A percentile compares a stretch with the other conserved stretches of the same genome.
Evolutionary conservation across 495 filamentous ascomycete species (phyloP).

Genomic region (Stereocaulon alpinum): DNA sequence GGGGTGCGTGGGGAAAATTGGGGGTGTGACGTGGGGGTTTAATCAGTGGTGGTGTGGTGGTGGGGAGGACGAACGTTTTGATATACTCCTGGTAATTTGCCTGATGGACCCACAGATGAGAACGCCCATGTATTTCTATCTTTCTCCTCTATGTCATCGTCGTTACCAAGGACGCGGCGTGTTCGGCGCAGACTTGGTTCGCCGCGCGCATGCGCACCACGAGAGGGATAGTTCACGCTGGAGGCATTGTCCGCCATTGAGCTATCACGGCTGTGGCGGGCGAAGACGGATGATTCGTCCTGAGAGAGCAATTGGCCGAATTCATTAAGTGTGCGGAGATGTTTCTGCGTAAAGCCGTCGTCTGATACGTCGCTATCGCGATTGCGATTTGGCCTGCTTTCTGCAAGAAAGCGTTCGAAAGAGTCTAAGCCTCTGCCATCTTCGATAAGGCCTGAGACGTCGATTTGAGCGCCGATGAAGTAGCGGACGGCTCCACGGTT

Average conservation of each 20-base stretch:
- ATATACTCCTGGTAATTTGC: slow-evolving; percentile 38
- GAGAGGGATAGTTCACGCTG: slow-evolving; percentile 5
- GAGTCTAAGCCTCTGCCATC: slow-evolving; percentile 48
- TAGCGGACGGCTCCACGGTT: slow-evolving; percentile 48
- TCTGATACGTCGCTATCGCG: slow-evolving; percentile 16
- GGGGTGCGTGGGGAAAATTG: neutral
- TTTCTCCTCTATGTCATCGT: slow-evolving; percentile 22
- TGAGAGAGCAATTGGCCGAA: slow-evolving; percentile 21
- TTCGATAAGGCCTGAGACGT: slow-evolving; percentile 48
- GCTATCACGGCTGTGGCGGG: slow-evolving; percentile 12
- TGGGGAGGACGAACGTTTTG: slow-evolving; percentile 29
- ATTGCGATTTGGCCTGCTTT: slow-evolving; percentile 21
- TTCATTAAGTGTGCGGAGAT: slow-evolving; percentile 16
- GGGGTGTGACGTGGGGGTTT: slow-evolving; percentile 1
- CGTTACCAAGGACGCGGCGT: slow-evolving; percentile 17
- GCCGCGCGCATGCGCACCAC: slow-evolving; percentile 26
- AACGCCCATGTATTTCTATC: slow-evolving; percentile 22
- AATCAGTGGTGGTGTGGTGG: neutral
- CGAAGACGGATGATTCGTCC: slow-evolving; percentile 20
- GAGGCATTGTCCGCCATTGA: slow-evolving; percentile 16
- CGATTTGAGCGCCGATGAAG: slow-evolving; percentile 53
- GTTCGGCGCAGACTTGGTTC: slow-evolving; percentile 13
- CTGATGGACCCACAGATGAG: slow-evolving; percentile 20
- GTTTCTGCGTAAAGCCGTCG: slow-evolving; percentile 10
- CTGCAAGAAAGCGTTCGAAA: slow-evolving; percentile 30